These are phyloP conservation scores for Neopestalotiopsis sp. DNA, from an alignment of 2,329 filamentous ascomycete genomes.

Conservation along the genomic window DNA sequence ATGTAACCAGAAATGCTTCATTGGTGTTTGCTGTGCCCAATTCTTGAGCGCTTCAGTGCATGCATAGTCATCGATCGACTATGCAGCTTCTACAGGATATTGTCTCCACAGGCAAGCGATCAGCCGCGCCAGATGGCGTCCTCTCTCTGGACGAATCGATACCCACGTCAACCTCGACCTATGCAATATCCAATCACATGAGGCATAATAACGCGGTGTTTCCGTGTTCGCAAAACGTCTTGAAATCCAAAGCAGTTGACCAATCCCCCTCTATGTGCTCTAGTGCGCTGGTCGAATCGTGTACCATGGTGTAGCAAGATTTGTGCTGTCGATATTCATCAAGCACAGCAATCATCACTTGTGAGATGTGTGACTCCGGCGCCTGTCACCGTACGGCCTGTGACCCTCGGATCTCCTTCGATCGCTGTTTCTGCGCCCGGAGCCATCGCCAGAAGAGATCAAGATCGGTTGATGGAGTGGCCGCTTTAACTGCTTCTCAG, in stretches of 20 bases:
- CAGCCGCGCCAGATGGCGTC: constrained; percentile 52
- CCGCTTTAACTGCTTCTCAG: constrained; percentile 57
- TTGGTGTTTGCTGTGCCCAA: constrained; percentile 24
- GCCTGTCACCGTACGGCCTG: constrained; percentile 36
- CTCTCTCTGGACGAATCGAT: constrained; percentile 46
- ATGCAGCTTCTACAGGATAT: constrained; percentile 36
- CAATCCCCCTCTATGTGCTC: background rate
- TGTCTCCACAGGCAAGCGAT: constrained; percentile 42
- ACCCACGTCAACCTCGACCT: constrained; percentile 10
- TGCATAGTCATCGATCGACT: constrained; percentile 37
- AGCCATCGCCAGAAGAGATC: constrained; percentile 47
- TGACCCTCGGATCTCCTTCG: constrained; percentile 36
- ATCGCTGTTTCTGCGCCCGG: constrained; percentile 40
- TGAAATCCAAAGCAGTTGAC: background rate
- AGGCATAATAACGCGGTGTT: background rate
- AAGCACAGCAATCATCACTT: constrained; percentile 24
- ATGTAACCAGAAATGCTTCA: constrained; percentile 35
- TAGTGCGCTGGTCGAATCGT: background rate
- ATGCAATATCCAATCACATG: constrained; percentile 2
- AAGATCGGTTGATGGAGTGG: constrained; percentile 62
- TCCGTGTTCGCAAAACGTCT: background rate
- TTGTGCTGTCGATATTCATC: background rate
- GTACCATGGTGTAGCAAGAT: background rate
- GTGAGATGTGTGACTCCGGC: constrained; percentile 31
- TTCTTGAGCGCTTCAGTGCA: constrained; percentile 24